Evolutionary conservation across 1,139 yeast genomes (phyloP).

Genomic region (Kodamaea sp.): DNA sequence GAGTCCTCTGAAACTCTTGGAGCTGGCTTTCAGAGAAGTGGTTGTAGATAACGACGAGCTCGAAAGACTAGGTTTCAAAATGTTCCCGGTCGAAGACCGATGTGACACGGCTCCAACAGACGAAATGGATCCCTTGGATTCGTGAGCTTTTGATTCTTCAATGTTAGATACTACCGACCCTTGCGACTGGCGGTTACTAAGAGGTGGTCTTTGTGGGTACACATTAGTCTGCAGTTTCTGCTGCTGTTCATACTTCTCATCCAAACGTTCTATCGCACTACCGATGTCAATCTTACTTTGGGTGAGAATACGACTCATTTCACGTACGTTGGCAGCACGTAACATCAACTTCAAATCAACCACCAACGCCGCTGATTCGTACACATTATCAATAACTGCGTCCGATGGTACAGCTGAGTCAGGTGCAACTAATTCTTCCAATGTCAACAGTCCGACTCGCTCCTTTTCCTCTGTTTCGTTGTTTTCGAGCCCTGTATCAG

Average conservation of each 20-base stretch:
- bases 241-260: conserved; percentile 17
- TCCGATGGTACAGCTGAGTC: conserved; percentile 55
- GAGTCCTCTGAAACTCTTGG: conserved; percentile 25
- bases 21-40: background rate
- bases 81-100: conserved; percentile 2
- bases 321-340: conserved; percentile 61
- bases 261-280: conserved; percentile 21
- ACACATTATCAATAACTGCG: conserved; percentile 54
- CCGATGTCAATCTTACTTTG: conserved; percentile 35
- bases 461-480: conserved; percentile 16
- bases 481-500: conserved; percentile 7
- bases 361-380: conserved; percentile 59
- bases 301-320: conserved; percentile 49
- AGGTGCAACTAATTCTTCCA: conserved; percentile 56
- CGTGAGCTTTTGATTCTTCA: background rate
- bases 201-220: conserved; percentile 2
- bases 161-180: background rate
- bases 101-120: conserved; percentile 2
- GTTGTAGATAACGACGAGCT: conserved; percentile 10
- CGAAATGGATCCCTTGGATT: conserved; percentile 5
- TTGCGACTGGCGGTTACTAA: conserved; percentile 1
- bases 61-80: conserved; percentile 9
- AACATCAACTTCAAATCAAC: conserved; percentile 66
- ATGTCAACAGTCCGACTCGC: conserved; percentile 30
- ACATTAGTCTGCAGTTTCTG: conserved; percentile 7